These are phyloP conservation scores for Sugiyamaella pinicola DNA, from an alignment of 1,139 yeast genomes.

Conservation along the genomic window DNA sequence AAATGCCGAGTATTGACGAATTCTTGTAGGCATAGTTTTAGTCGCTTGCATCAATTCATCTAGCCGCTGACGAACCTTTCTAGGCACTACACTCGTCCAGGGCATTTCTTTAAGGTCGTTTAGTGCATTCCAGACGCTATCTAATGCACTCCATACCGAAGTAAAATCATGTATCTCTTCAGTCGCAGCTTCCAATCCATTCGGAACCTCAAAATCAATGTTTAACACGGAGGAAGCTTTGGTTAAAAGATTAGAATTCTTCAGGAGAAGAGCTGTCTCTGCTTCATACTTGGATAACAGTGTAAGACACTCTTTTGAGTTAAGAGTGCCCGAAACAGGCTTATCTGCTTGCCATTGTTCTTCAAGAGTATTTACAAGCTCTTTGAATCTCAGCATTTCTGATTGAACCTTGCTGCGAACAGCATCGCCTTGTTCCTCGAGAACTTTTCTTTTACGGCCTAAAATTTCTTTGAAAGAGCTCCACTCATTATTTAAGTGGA, in stretches of 20 bases:
- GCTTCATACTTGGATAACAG: slow-evolving; percentile 50
- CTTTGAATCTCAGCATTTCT: slow-evolving; percentile 48
- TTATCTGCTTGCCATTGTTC: slow-evolving; percentile 55
- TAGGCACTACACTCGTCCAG: slow-evolving; percentile 58
- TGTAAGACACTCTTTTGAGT: slow-evolving; percentile 56
- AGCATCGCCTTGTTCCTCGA: slow-evolving; percentile 51
- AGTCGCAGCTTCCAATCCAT: slow-evolving; percentile 42
- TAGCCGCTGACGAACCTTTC: slow-evolving; percentile 52
- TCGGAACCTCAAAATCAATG: slow-evolving; percentile 38
- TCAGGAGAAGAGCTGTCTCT: slow-evolving; percentile 34
- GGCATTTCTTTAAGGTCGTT: slow-evolving; percentile 47
- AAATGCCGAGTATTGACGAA: slow-evolving; percentile 72
- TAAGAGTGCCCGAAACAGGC: slow-evolving; percentile 51
- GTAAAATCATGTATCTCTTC: slow-evolving; percentile 62
- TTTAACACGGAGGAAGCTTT: slow-evolving; percentile 44
- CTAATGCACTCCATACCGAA: slow-evolving; percentile 67
- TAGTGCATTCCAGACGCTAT: slow-evolving; percentile 56
- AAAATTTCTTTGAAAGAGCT: slow-evolving; percentile 51
- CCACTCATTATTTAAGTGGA: slow-evolving; percentile 61
- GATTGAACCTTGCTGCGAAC: slow-evolving; percentile 49
- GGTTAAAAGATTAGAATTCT: slow-evolving; percentile 40
- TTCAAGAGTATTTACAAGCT: slow-evolving; percentile 39
- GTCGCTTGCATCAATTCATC: slow-evolving; percentile 55
- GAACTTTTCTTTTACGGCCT: slow-evolving; percentile 43
- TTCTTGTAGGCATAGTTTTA: slow-evolving; percentile 57